A percentile compares a stretch with the other conserved stretches of the same genome.
Evolutionary conservation across 306 rosid genomes (phyloP).

Genomic region (Acacia acuminata): DNA sequence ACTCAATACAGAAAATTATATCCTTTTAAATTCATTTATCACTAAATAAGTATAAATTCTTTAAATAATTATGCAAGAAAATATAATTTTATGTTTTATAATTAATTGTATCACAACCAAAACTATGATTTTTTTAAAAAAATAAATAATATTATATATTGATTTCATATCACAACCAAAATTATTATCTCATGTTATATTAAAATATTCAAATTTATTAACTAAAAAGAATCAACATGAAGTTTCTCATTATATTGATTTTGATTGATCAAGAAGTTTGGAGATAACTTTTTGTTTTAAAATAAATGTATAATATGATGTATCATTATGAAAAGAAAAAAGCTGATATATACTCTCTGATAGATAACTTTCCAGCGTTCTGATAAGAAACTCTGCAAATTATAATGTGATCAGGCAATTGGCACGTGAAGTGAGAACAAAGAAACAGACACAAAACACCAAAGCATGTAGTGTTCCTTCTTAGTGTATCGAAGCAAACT

Average conservation of each 20-base stretch:
- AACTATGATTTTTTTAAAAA: not conserved
- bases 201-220: too few species aligned
- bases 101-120: not conserved
- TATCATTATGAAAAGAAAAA: not conserved
- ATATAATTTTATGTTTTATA: too few species aligned
- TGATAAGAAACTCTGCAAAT: not conserved
- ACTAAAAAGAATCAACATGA: not conserved
- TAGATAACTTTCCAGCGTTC: not conserved
- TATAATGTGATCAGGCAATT: not conserved
- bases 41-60: too few species aligned
- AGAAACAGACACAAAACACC: conserved; percentile 17
- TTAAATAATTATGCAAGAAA: too few species aligned
- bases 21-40: too few species aligned
- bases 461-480: not conserved
- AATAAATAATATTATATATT: too few species aligned
- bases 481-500: not conserved
- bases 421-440: conserved; percentile 36
- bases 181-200: not conserved
- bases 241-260: not conserved
- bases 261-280: not conserved
- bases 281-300: not conserved
- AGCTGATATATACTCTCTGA: not conserved
- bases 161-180: not conserved
- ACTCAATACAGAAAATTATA: too few species aligned
- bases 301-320: not conserved